Evolutionary conservation across 2,329 filamentous ascomycete genomes (phyloP), one percentile per base, ranked within the genome.

Genomic region (Aspergillus felis): DNA sequence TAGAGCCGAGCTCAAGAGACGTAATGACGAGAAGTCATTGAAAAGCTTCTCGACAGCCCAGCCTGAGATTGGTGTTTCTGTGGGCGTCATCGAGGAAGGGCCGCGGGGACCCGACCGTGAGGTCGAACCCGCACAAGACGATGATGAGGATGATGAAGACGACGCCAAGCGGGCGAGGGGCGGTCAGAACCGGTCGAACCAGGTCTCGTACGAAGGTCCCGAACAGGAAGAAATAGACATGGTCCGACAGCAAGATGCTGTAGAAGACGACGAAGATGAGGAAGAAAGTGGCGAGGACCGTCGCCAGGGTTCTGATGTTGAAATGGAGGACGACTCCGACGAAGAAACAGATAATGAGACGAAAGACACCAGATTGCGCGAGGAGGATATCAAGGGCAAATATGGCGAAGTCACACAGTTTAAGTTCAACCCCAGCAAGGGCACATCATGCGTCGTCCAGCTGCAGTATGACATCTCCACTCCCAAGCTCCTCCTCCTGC

Each of bases 401-500:
- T 85, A 85, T 61, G 76, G 79, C 4, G 86, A 91, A 66, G 83
- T 97, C 49, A 87, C 87, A 4, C 80, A 82, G 46, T 97, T 97
- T 80, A 82, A 84, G 63, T 96, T 92, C 71, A 89, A 96, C 73
- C 86, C 91, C 66, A 80, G 80, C 57, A 78, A 79, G 20, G 92
- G 91, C 62, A 83, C 83, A 44, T 89, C 86, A 80, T 96, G 91
- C 75, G 84, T 88, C 63, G 85, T 97, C 68, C 89, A 89, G 17
- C 84, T 97, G 58, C 91, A 87, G 74, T 97, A 95, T 71, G 86
- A 90, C 61, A 84, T 88, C 46, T 80, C 84, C 47, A 89, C 89
- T 14, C 90, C 93, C 62, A 99, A 99, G 78, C 83, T 99, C 50
- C 84, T 99, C 58, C 94, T 99, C 84, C 86, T 97, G 57, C 90